A percentile compares a stretch with the other conserved stretches of the same genome.
These are phyloP conservation scores for Hortiboletus campestris DNA, from an alignment of 768 basidiomycete genomes.

Conservation along the genomic window DNA sequence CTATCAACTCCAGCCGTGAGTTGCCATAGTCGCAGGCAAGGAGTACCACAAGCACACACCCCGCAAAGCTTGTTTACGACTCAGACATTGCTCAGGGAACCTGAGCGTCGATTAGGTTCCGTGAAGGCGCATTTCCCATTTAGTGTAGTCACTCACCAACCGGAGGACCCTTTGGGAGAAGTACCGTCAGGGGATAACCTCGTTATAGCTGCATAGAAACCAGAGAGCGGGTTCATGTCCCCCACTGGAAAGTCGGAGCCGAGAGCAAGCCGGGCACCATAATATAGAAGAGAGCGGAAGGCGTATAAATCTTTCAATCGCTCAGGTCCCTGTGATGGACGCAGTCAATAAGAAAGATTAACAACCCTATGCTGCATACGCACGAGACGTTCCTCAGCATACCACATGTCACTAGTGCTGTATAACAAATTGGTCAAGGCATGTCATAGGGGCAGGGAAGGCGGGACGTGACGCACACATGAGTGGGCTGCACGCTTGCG, in stretches of 20 bases:
- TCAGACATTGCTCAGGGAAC: constrained; percentile 81
- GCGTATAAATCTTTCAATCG: constrained; percentile 86
- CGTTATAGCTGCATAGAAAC: constrained; percentile 87
- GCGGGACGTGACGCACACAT: constrained; percentile 52
- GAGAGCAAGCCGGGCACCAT: constrained; percentile 66
- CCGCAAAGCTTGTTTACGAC: constrained; percentile 72
- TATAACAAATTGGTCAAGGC: background rate
- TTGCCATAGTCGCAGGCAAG: background rate
- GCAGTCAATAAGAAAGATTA: background rate
- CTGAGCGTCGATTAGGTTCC: constrained; percentile 35
- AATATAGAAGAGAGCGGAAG: constrained; percentile 70
- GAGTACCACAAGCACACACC: constrained; percentile 37
- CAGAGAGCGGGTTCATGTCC: constrained; percentile 75
- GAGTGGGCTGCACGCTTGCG: constrained; percentile 87
- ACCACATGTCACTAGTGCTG: constrained; percentile 87
- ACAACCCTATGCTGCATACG: constrained; percentile 18
- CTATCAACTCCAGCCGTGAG: constrained; percentile 33
- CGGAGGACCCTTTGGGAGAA: constrained; percentile 79
- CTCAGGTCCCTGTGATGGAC: constrained; percentile 62
- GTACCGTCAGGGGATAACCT: constrained; percentile 64
- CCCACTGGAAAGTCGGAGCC: constrained; percentile 94
- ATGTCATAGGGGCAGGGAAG: background rate
- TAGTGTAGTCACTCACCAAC: constrained; percentile 57
- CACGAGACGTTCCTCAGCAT: constrained; percentile 79
- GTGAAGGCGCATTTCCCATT: background rate